Base-by-base conservation (phyloP, 2,329 filamentous ascomycete species). In the Botryotinia narcissicola region DNA sequence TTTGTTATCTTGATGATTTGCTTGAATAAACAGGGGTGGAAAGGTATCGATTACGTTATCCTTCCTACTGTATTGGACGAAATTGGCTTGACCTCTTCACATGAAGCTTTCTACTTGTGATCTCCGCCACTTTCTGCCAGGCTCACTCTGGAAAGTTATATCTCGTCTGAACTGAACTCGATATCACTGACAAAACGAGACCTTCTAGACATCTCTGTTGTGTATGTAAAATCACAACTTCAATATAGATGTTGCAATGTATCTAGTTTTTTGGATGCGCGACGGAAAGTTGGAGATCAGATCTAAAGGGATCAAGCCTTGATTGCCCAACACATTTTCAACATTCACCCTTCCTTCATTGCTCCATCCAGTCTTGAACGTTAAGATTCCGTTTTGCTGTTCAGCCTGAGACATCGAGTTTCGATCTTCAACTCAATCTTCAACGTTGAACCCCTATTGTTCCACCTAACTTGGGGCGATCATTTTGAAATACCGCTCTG, bases 11-110 rank as follows among this genome's bases (percentile, higher is more conserved):
- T 59, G 1, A 32, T 32, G 4, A 18, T 20, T 1, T 32, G 57
- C 7, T 54, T 54, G 12, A 1, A 54, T 7, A 0, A 16, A 3
- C 1, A 54, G 1, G 14, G 12, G 12, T 3, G 14, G 25, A 1
- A 54, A n/a, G 25, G 51, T 29, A 57, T 29, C 51, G n/a, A 29
- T 57, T 16, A 14, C 25, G 18, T 29, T 18, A 8, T 18, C n/a
- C n/a, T 57, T 32, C n/a, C 51, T 54, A n/a, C 14, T 18, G 16
- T 32, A n/a, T 18, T 29, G 14, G 18, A 54, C 14, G 51, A 18
- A 57, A 16, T 18, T 57, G 51, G 51, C 51, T 29, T 16, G 3
- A 9, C 25, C 14, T 29, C 51, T 57, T 57, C 51, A 57, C n/a
- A 18, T 29, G 7, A 29, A 57, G n/a, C 16, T 57, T 18, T 29